These are phyloP conservation scores for Nematocida sp. DNA, from an alignment of 371 early-diverging fungal genomes.

Conservation along the genomic window DNA sequence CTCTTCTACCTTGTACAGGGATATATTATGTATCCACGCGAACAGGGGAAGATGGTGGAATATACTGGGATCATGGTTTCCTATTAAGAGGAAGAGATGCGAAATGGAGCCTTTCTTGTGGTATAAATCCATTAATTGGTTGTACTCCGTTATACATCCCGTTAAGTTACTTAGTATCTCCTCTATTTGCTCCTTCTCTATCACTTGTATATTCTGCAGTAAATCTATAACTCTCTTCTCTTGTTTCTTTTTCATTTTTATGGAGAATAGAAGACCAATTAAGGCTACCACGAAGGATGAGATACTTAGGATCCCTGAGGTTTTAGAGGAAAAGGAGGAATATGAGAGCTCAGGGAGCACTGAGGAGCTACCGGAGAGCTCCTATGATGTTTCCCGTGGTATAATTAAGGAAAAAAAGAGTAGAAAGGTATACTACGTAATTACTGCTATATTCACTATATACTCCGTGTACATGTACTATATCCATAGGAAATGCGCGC, in stretches of 20 bases:
- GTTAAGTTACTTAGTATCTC: not conserved
- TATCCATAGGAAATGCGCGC: not conserved
- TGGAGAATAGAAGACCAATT: constrained; percentile 50
- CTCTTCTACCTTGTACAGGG: constrained; percentile 23
- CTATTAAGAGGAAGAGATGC: constrained; percentile 17
- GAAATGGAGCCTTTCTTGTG: not conserved
- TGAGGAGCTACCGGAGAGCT: not conserved
- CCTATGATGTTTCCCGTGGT: no score
- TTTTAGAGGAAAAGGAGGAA: not conserved
- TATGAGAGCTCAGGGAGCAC: not conserved
- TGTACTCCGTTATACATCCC: constrained; percentile 17
- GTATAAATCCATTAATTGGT: constrained; percentile 43
- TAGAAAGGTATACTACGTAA: not conserved
- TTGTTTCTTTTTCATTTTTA: constrained; percentile 53
- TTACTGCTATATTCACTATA: not conserved
- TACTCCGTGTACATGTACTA: not conserved
- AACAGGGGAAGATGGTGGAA: constrained; percentile 53
- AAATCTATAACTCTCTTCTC: constrained; percentile 22
- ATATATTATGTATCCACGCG: constrained; percentile 36
- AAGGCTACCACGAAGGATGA: constrained; percentile 31
- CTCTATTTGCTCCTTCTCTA: not conserved
- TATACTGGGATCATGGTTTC: constrained; percentile 17
- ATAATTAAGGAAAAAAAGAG: not conserved
- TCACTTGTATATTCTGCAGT: not conserved
- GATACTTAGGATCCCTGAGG: constrained; percentile 16